A percentile compares a stretch with the other conserved stretches of the same genome.
These are phyloP conservation scores for Penicillium arizonense DNA, from an alignment of 495 filamentous ascomycete species.

Conservation along the genomic window DNA sequence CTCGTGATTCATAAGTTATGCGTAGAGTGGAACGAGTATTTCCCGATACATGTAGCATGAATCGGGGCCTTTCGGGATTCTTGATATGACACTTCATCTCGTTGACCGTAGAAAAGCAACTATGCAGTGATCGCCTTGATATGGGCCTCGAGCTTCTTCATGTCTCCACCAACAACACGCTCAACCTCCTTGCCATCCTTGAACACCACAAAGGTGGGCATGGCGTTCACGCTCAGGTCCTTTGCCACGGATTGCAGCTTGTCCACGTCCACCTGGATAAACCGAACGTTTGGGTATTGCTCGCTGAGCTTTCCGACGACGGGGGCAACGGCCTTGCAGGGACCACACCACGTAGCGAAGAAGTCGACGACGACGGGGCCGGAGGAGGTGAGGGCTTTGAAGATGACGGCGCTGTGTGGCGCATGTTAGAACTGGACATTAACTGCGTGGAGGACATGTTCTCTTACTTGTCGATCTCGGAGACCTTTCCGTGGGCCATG, in stretches of 20 bases:
- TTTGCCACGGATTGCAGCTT: constrained; percentile 66
- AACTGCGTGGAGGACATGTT: background rate
- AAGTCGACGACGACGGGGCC: constrained; percentile 28
- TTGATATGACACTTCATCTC: background rate
- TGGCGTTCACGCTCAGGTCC: constrained; percentile 75
- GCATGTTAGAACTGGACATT: constrained; percentile 6
- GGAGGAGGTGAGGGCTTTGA: constrained; percentile 27
- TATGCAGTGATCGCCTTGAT: constrained; percentile 29
- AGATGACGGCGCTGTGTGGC: constrained; percentile 24
- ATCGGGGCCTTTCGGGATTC: background rate
- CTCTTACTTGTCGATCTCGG: constrained; percentile 30
- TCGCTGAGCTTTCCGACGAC: constrained; percentile 29
- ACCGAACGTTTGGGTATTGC: constrained; percentile 55
- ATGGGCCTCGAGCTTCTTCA: constrained; percentile 51
- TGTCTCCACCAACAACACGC: constrained; percentile 72
- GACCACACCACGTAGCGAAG: constrained; percentile 31
- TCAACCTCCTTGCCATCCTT: constrained; percentile 62
- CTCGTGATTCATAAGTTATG: background rate
- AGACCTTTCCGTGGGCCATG: constrained; percentile 28
- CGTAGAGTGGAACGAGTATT: background rate
- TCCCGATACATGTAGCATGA: background rate
- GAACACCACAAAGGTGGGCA: constrained; percentile 87
- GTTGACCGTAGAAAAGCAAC: background rate
- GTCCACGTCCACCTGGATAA: constrained; percentile 89
- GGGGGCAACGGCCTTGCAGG: constrained; percentile 26